Evolutionary conservation across 192 early-diverging fungal genomes (phyloP).

Genomic region (Entomortierella parvispora): DNA sequence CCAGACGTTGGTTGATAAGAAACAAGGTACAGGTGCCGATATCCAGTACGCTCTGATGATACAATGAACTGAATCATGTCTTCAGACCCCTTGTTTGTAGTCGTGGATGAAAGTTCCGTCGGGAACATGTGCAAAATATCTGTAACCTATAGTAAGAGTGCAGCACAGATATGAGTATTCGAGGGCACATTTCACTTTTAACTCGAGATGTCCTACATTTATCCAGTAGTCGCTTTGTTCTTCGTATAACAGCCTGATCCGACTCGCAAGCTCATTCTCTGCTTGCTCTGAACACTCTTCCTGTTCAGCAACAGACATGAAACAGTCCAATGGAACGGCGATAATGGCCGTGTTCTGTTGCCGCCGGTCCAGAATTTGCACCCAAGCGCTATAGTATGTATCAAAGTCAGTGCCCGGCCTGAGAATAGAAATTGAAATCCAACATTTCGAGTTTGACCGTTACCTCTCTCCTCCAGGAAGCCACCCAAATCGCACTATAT

Average conservation of each 20-base stretch:
- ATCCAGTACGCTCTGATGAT: constrained; percentile 68
- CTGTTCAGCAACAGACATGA: constrained; percentile 59
- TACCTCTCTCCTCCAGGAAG: constrained; percentile 65
- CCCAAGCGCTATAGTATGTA: constrained; percentile 57
- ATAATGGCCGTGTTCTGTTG: constrained; percentile 65
- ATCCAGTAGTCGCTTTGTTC: constrained; percentile 68
- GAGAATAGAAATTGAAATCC: neutral
- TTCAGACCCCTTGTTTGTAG: neutral
- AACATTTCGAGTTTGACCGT: neutral
- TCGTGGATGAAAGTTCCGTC: neutral
- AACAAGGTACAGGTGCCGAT: constrained; percentile 67
- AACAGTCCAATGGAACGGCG: constrained; percentile 57
- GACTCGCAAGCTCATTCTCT: constrained; percentile 23
- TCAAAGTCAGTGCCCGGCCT: neutral
- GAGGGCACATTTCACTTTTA: neutral
- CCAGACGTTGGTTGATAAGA: constrained; percentile 33
- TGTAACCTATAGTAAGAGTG: constrained; percentile 18
- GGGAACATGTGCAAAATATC: constrained; percentile 43
- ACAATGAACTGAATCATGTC: constrained; percentile 56
- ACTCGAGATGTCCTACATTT: constrained; percentile 54
- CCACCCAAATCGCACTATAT: constrained; percentile 75
- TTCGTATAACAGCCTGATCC: constrained; percentile 61
- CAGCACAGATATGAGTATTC: neutral
- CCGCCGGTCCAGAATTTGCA: constrained; percentile 63
- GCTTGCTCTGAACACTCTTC: constrained; percentile 17